These are phyloP conservation scores for Colletotrichum lini DNA, from an alignment of 2,329 filamentous ascomycete genomes.

Conservation along the genomic window DNA sequence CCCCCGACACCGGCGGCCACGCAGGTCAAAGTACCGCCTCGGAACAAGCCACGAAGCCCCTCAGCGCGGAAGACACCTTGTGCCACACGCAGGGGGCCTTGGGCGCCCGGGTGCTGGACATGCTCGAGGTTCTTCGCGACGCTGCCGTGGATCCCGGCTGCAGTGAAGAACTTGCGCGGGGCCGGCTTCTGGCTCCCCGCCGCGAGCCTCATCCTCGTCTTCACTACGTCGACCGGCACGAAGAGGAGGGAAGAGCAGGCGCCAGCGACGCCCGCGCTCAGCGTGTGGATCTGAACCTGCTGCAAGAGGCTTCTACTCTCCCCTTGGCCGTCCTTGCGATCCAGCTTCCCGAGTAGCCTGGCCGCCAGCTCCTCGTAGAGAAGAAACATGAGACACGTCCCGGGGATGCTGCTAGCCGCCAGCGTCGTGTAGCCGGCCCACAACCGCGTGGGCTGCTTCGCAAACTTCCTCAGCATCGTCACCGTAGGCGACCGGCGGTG, in stretches of 20 bases:
- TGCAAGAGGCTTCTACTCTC: neutral
- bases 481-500: conserved; percentile 14
- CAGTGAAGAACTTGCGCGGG: neutral
- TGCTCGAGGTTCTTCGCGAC: neutral
- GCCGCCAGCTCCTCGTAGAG: conserved; percentile 18
- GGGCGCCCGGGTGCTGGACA: rapidly evolving
- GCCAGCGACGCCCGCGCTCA: conserved; percentile 39
- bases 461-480: conserved; percentile 6
- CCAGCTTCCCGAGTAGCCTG: neutral
- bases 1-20: neutral
- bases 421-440: conserved; percentile 29
- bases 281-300: conserved; percentile 1
- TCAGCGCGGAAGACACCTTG: neutral
- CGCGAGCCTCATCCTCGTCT: conserved; percentile 44
- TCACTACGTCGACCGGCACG: conserved; percentile 44
- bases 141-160: neutral
- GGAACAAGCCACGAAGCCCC: conserved; percentile 7
- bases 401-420: conserved; percentile 8
- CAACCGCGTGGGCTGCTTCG: neutral
- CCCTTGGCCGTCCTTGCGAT: neutral
- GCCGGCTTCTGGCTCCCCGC: neutral
- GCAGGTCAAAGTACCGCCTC: conserved; percentile 10
- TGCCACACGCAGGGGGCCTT: neutral
- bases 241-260: conserved; percentile 36
- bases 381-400: conserved; percentile 12